These are phyloP conservation scores for Sophora flavescens DNA, from an alignment of 306 rosid species.

Conservation along the genomic window DNA sequence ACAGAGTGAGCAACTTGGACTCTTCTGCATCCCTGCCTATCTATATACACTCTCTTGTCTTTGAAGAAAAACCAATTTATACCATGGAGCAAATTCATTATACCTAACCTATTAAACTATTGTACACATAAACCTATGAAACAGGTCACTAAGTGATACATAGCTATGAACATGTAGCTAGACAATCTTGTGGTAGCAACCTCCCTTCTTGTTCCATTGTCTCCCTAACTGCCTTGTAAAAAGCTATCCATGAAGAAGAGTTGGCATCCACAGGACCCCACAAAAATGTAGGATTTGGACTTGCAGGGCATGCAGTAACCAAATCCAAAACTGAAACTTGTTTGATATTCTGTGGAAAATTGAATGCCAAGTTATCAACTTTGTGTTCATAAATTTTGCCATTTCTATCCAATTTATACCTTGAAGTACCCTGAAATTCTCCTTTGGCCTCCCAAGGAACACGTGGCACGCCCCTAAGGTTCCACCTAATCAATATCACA, in stretches of 20 bases:
- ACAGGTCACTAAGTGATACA: constrained; percentile 27
- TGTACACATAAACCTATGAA: constrained; percentile 49
- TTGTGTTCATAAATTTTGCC: constrained; percentile 94
- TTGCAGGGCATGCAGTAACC: constrained; percentile 84
- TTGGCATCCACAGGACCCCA: constrained; percentile 69
- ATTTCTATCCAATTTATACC: constrained; percentile 78
- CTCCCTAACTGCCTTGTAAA: constrained; percentile 74
- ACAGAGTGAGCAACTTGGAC: constrained; percentile 53
- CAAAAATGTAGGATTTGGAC: constrained; percentile 86
- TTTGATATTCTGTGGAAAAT: constrained; percentile 72
- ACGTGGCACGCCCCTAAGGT: constrained; percentile 83
- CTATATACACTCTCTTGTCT: constrained; percentile 57
- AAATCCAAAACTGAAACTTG: constrained; percentile 88
- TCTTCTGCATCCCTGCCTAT: constrained; percentile 54
- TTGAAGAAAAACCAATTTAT: constrained; percentile 52
- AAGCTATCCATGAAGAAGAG: constrained; percentile 81
- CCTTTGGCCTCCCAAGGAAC: constrained; percentile 97
- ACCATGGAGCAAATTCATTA: constrained; percentile 47
- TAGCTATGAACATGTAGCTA: constrained; percentile 72
- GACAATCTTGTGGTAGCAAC: constrained; percentile 74
- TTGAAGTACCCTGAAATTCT: constrained; percentile 93
- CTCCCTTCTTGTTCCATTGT: constrained; percentile 65
- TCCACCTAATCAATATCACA: constrained; percentile 88
- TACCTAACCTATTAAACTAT: constrained; percentile 41
- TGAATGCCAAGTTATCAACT: constrained; percentile 92